phyloP scores from a whole-genome alignment of 1,284 basidiomycete genomes.

The Ceratobasidium papillatum region DNA sequence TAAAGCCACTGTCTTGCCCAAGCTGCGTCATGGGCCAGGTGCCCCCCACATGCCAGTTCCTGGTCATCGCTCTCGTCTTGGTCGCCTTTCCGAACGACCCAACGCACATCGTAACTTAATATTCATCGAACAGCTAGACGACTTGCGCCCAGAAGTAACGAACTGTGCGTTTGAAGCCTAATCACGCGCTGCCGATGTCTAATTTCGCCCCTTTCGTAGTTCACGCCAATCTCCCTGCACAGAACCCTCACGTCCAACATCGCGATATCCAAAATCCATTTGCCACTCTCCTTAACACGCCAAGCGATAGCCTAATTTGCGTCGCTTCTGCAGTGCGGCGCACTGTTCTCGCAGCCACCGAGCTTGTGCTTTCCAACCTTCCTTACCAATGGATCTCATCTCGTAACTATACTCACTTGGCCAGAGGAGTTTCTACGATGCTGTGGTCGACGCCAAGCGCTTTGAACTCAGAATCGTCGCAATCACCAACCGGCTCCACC shows the following conservation, averaged over 20 bases:
- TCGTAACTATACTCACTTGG: conserved; percentile 32
- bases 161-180: conserved; percentile 1
- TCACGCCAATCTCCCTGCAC: conserved; percentile 42
- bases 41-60: conserved; percentile 38
- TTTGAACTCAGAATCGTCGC: not conserved
- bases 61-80: conserved; percentile 28
- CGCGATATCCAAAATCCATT: conserved; percentile 30
- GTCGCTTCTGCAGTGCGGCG: conserved; percentile 32
- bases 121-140: conserved; percentile 34
- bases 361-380: conserved; percentile 35
- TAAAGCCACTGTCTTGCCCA: conserved; percentile 25
- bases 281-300: conserved; percentile 18
- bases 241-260: not conserved
- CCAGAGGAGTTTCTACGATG: conserved; percentile 30
- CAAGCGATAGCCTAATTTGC: conserved; percentile 33
- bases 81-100: conserved; percentile 30
- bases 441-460: conserved; percentile 20
- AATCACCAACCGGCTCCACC: not conserved
- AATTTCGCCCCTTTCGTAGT: conserved; percentile 26
- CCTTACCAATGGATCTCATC: conserved; percentile 33
- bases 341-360: conserved; percentile 28
- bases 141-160: not conserved
- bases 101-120: conserved; percentile 24
- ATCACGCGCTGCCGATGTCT: not conserved
- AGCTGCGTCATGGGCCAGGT: conserved; percentile 36